Evolutionary conservation across 2,329 filamentous ascomycete species (phyloP).

Genomic region (Thelonectria olida): DNA sequence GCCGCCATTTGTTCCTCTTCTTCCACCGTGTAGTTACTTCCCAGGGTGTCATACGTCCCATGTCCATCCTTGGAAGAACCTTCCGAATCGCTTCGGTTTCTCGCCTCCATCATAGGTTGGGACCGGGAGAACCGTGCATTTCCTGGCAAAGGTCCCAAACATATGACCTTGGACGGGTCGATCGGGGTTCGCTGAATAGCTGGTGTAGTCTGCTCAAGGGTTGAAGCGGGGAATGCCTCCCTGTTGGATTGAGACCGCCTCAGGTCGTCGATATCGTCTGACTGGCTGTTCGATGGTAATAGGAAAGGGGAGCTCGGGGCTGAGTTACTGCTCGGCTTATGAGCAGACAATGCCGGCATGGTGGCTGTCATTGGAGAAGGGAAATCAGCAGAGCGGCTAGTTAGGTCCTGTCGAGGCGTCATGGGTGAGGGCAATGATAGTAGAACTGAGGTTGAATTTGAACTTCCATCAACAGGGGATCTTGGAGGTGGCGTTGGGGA

Average conservation of each 20-base stretch:
- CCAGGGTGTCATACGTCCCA: conserved; percentile 54
- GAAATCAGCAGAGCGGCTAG: conserved; percentile 47
- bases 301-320: conserved; percentile 28
- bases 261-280: conserved; percentile 16
- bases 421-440: conserved; percentile 58
- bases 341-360: conserved; percentile 34
- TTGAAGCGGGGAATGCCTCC: conserved; percentile 12
- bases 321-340: conserved; percentile 20
- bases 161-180: conserved; percentile 62
- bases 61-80: conserved; percentile 8
- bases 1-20: conserved; percentile 51
- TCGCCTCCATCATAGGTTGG: background rate
- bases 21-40: conserved; percentile 66
- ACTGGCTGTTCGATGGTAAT: conserved; percentile 22
- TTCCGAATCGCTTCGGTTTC: conserved; percentile 8
- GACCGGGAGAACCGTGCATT: conserved; percentile 49
- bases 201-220: conserved; percentile 15
- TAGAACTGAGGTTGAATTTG: conserved; percentile 48
- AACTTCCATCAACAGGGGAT: conserved; percentile 30
- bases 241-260: conserved; percentile 17
- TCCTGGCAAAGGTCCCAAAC: conserved; percentile 63
- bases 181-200: conserved; percentile 60
- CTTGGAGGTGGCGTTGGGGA: conserved; percentile 31
- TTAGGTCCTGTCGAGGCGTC: conserved; percentile 57
- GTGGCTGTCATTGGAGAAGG: conserved; percentile 54